Evolutionary conservation across 495 filamentous ascomycete species (phyloP), one percentile per base, ranked within the genome.

Genomic region (Aspergillus olivimuriae): DNA sequence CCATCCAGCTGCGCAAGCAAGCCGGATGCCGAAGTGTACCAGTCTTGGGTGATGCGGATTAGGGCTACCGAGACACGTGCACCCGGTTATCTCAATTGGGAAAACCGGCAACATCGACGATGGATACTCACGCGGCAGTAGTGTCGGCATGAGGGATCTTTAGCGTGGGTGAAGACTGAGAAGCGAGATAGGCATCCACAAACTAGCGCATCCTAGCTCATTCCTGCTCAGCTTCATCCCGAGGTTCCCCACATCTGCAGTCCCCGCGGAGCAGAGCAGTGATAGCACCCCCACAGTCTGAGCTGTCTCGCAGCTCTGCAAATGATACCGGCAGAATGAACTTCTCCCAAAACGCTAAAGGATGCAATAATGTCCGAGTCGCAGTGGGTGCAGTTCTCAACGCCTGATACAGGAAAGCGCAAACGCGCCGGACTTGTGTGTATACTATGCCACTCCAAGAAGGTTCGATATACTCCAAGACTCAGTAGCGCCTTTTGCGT

Each of bases 341-440:
- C 24, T 28, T 28, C 24, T 28, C 24, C 6, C 6, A 28, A 5
- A 6, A 28, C 24, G 5, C 24, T 28, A 5, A 28, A 5, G 11
- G 24, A 5, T 11, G 24, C 11, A 11, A 28, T 28, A 5, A 28
- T 28, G 24, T 5, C 24, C 24, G 24, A 28, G 5, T 28, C 24
- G 24, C 24, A 28, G 11, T 28, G 24, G 24, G 24, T 28, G 24
- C 24, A 5, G 17, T 57, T 53, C 37, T 53, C 47, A n/a, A 47
- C 18, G 47, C 46, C 16, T 50, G 53, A 26, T 41, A 50, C 11
- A 28, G 24, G 6, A 28, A 66, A 63, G 38, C 39, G 62, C 14
- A 63, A 60, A 28, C 55, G 62, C 5, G 62, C 62, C 12, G 62
- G 61, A 40, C 46, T 63, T 30, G 62, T 57, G n/a, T 66, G 62